phyloP scores from a whole-genome alignment of 1,139 yeast genomes.

The Geotrichum europaeum region DNA sequence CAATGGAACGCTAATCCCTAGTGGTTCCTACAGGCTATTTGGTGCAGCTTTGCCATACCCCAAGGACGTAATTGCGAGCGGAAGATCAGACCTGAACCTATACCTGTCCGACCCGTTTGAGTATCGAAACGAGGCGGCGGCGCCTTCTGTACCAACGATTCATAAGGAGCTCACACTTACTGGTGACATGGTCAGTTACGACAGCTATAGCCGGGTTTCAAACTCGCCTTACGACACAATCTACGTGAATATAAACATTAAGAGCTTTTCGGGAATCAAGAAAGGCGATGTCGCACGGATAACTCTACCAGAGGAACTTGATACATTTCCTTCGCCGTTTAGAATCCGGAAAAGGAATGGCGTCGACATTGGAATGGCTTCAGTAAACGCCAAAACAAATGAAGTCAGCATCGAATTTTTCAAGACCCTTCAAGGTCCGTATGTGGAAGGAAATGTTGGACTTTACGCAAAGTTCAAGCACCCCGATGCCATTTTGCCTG shows the following conservation, averaged over 20 bases:
- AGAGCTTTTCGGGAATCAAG: conserved; percentile 5
- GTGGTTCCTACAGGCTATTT: conserved; percentile 9
- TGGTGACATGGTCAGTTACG: conserved; percentile 7
- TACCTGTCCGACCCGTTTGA: conserved; percentile 4
- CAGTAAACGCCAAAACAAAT: conserved; percentile 3
- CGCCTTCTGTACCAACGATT: not conserved
- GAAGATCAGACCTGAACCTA: conserved; percentile 1
- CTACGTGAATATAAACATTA: conserved; percentile 3
- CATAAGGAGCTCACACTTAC: not conserved
- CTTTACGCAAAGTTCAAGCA: conserved; percentile 4
- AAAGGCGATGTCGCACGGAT: conserved; percentile 10
- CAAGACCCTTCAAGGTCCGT: not conserved
- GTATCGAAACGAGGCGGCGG: not conserved
- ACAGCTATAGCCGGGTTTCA: not conserved
- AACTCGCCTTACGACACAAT: conserved; percentile 11
- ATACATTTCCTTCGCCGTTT: conserved; percentile 7
- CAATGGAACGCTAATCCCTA: conserved; percentile 10
- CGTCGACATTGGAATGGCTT: conserved; percentile 6
- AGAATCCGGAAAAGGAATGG: conserved; percentile 7
- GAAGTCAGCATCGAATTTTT: conserved; percentile 1
- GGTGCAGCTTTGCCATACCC: conserved; percentile 12
- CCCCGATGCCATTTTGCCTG: conserved; percentile 1
- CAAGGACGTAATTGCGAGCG: conserved; percentile 10
- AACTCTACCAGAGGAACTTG: conserved; percentile 5
- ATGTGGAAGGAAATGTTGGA: conserved; percentile 1